Evolutionary conservation across 1,284 basidiomycete species (phyloP), one percentile per base, ranked within the genome.

Genomic region (Dichomitus squalens): DNA sequence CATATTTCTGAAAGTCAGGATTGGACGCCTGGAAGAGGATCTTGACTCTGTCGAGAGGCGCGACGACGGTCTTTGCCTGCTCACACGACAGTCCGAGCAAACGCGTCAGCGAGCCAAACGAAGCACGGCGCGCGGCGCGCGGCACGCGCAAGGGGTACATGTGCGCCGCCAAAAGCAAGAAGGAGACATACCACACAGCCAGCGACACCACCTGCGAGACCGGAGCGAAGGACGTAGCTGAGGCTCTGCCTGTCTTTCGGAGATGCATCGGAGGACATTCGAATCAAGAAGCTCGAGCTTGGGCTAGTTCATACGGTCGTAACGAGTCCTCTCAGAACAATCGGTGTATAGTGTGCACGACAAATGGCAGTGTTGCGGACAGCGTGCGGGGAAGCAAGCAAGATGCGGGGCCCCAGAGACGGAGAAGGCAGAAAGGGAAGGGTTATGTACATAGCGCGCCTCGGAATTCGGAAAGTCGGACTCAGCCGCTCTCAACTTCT

Each of bases 11-110:
- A 70, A 93, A 99, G 61, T 98, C 96, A 1, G 93, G 92, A 73
- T 97, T 97, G 8, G 93, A 94, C 0, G 97, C 95, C 73, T 99
- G 97, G 72, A 99, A 98, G 52, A 99, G 85, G 67, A 99, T 99
- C 80, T 99, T 99, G 69, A 99, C 96, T 66, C 97, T 83, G 73
- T 99, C 97, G 27, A 99, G 83, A 1, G 97, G 97, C 21, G 97
- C 97, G 54, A 99, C 95, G 20, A 92, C 90, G 7, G 97, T 96
- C 76, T 99, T 99, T 49, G 96, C 96, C 93, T 96, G 55, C 23
- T 49, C 54, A 53, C 31, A 14, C 25, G 49, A 29, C 3, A 8
- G 18, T n/a, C 16, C 33, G 35, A 49, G n/a, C 23, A 20, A 41
- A 6, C 12, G 41, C 4, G 35, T 16, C 25, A 16, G 35, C 7